Evolutionary conservation across 2,329 filamentous ascomycete genomes (phyloP).

Genomic region (Boeremia lycopersici): DNA sequence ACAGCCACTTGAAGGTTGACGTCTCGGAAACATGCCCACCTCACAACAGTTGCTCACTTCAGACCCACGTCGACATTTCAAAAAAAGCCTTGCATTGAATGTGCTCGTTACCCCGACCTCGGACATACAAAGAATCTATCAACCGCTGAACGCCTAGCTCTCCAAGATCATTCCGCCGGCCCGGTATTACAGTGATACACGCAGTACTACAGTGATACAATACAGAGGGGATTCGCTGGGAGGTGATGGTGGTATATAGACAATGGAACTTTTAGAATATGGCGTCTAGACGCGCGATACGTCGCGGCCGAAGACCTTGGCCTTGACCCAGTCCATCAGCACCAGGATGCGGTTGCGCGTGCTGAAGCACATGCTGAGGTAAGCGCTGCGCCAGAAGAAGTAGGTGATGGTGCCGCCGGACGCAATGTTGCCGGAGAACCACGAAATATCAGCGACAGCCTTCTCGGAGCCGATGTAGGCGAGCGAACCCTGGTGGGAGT

Average conservation of each 20-base stretch:
- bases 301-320: constrained; percentile 94
- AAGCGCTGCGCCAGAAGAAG: constrained; percentile 97
- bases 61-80: neutral
- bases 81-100: too few species aligned
- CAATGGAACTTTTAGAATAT: constrained; percentile 11
- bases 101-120: too few species aligned
- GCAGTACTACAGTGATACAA: constrained; percentile 12
- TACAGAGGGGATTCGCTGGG: neutral
- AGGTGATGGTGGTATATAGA: constrained; percentile 17
- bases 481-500: constrained; percentile 95
- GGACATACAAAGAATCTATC: constrained; percentile 16
- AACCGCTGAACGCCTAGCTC: constrained; percentile 15
- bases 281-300: constrained; percentile 72
- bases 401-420: constrained; percentile 93
- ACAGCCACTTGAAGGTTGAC: neutral
- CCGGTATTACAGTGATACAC: constrained; percentile 12
- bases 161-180: constrained; percentile 13
- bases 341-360: constrained; percentile 95
- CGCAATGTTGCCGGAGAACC: constrained; percentile 96
- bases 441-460: constrained; percentile 95
- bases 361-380: constrained; percentile 99
- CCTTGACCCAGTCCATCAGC: constrained; percentile 93
- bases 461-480: constrained; percentile 98
- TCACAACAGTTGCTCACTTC: neutral
- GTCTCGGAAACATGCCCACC: too few species aligned